These are phyloP conservation scores for Ceratobasidium sp. DNA, from an alignment of 1,284 basidiomycete species.

Conservation along the genomic window DNA sequence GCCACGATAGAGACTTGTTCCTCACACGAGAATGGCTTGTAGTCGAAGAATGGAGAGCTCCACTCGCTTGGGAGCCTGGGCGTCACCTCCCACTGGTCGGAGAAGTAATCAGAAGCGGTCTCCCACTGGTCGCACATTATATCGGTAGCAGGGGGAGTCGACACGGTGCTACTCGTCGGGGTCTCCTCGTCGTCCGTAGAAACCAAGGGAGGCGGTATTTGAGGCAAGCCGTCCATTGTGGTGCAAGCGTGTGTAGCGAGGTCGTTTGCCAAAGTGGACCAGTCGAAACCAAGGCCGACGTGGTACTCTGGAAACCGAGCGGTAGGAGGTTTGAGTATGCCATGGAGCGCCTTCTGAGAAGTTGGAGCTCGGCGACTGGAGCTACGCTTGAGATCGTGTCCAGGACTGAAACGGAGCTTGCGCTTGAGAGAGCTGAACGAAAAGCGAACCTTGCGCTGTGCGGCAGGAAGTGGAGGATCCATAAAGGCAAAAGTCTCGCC, in stretches of 20 bases:
- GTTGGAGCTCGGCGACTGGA: not conserved
- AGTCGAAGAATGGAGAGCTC: not conserved
- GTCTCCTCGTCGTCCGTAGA: conserved; percentile 13
- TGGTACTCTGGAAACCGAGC: not conserved
- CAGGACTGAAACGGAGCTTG: not conserved
- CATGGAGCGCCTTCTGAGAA: not conserved
- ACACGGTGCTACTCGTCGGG: not conserved
- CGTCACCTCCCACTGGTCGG: not conserved
- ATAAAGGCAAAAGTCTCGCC: too few relatives aligned
- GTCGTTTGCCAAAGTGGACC: not conserved
- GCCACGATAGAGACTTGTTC: not conserved
- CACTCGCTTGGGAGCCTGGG: conserved; percentile 5
- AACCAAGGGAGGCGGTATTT: not conserved
- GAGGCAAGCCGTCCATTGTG: not conserved
- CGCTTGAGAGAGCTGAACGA: not conserved
- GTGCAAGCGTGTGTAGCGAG: not conserved
- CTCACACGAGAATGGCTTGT: not conserved
- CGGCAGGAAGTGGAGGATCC: not conserved
- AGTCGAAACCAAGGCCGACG: not conserved
- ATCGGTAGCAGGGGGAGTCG: conserved; percentile 1
- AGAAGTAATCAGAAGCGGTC: conserved; percentile 1
- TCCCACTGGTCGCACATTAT: not conserved
- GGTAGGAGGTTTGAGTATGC: conserved; percentile 23
- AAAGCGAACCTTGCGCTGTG: not conserved
- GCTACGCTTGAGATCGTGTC: not conserved